Evolutionary conservation across 495 filamentous ascomycete species (phyloP), one percentile per base, ranked within the genome.

Genomic region (Cryomyces minteri): DNA sequence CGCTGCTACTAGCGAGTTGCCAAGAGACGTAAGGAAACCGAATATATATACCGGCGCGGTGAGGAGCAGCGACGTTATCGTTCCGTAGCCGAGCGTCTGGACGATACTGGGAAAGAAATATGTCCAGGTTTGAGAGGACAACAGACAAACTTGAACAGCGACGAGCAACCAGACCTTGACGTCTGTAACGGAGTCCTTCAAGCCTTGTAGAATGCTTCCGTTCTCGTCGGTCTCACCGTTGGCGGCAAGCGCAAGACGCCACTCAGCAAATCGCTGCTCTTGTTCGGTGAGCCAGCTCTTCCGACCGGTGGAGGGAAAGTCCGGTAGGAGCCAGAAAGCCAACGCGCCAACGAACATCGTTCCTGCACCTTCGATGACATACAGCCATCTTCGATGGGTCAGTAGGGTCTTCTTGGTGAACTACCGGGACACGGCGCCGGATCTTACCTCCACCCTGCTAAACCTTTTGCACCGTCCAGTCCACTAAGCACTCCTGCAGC

Each of bases 211-310:
- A 12, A 43, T 48, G 2, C 58, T 48, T 11, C 49, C 51, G 18
- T 65, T 65, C 45, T 63, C 62, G n/a, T n/a, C n/a, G 7, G 7
- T 7, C 34, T 37, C 34, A 37, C 41, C 41, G 32, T 54, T 67
- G 63, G 69, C 71, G 73, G 4, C 69, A 68, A 6, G 54, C 40
- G 4, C 67, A 44, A 8, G 69, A 70, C 5, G 60, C 57, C 6
- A 50, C 37, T 3, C 69, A 68, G 37, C 68, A 62, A 41, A 65
- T n/a, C n/a, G n/a, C n/a, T n/a, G n/a, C n/a, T n/a, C n/a, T n/a
- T n/a, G n/a, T n/a, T n/a, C n/a, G n/a, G n/a, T n/a, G n/a, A n/a
- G n/a, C n/a, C n/a, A n/a, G n/a, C n/a, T n/a, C n/a, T n/a, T n/a
- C n/a, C n/a, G n/a, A n/a, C n/a, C n/a, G n/a, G n/a, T n/a, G n/a